These are phyloP conservation scores for Sinapis alba DNA, from an alignment of 441 rosid species.

Conservation along the genomic window DNA sequence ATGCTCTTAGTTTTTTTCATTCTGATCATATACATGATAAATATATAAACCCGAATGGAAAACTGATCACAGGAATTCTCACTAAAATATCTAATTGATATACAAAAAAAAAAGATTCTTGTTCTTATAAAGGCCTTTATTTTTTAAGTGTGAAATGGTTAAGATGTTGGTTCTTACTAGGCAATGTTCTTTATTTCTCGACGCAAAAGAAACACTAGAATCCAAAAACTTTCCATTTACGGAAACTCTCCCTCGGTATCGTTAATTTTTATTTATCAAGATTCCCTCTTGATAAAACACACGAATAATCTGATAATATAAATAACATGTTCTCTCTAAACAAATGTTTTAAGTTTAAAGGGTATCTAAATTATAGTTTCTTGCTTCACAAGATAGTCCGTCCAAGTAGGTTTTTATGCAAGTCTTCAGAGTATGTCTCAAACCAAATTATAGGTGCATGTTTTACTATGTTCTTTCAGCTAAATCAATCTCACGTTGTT, in stretches of 20 bases:
- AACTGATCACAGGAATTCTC: neutral
- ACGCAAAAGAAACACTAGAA: conserved; percentile 26
- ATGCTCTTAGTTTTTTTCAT: neutral
- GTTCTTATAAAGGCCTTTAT: neutral
- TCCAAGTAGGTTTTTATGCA: conserved; percentile 28
- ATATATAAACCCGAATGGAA: neutral
- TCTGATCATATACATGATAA: neutral
- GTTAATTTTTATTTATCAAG: conserved; percentile 1
- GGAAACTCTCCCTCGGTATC: conserved; percentile 29
- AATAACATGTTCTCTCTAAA: conserved; percentile 4
- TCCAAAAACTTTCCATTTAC: conserved; percentile 31
- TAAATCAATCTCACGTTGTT: neutral
- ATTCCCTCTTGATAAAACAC: conserved; percentile 28
- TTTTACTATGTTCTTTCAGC: neutral
- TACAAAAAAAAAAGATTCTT: neutral
- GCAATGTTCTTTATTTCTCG: conserved; percentile 7
- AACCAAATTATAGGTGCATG: neutral
- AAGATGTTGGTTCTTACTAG: conserved; percentile 25
- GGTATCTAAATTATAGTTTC: neutral
- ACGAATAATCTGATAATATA: conserved; percentile 28
- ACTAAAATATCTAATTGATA: neutral
- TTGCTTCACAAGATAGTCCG: conserved; percentile 21
- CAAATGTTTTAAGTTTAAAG: neutral
- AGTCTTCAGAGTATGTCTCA: conserved; percentile 26
- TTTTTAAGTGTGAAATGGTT: neutral